phyloP scores from a whole-genome alignment of 371 early-diverging fungal species.

The Rhizopus sp. region DNA sequence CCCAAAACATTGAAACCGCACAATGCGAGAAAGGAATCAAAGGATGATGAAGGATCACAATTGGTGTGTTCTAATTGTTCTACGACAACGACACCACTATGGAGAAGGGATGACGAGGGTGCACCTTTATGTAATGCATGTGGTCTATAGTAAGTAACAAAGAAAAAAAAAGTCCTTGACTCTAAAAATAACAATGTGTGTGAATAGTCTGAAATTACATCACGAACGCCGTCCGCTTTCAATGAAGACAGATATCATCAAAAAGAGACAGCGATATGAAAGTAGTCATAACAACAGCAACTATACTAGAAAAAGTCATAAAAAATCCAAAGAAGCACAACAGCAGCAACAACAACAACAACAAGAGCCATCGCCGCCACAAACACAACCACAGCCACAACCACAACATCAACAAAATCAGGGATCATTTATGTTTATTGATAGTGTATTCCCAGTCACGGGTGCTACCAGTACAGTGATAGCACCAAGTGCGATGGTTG shows the following conservation, averaged over 20 bases:
- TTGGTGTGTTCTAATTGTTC: constrained; percentile 84
- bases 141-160: constrained; percentile 78
- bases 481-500: background rate
- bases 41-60: constrained; percentile 43
- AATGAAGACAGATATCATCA: constrained; percentile 78
- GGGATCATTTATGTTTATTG: constrained; percentile 4
- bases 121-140: constrained; percentile 94
- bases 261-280: constrained; percentile 77
- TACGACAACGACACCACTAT: constrained; percentile 89
- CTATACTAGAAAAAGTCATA: constrained; percentile 10
- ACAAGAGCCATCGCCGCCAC: constrained; percentile 2
- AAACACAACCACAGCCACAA: background rate
- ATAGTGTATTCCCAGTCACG: constrained; percentile 6
- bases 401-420: constrained; percentile 10
- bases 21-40: constrained; percentile 32
- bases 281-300: constrained; percentile 22
- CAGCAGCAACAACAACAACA: constrained; percentile 7
- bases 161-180: background rate
- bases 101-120: constrained; percentile 89
- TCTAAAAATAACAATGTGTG: background rate
- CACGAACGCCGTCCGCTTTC: constrained; percentile 73
- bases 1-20: constrained; percentile 53
- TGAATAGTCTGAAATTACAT: constrained; percentile 75
- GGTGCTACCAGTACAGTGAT: constrained; percentile 1
- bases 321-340: constrained; percentile 14